phyloP scores from a whole-genome alignment of 2,329 filamentous ascomycete species.

The Graphilbum ipis-grandicollis region DNA sequence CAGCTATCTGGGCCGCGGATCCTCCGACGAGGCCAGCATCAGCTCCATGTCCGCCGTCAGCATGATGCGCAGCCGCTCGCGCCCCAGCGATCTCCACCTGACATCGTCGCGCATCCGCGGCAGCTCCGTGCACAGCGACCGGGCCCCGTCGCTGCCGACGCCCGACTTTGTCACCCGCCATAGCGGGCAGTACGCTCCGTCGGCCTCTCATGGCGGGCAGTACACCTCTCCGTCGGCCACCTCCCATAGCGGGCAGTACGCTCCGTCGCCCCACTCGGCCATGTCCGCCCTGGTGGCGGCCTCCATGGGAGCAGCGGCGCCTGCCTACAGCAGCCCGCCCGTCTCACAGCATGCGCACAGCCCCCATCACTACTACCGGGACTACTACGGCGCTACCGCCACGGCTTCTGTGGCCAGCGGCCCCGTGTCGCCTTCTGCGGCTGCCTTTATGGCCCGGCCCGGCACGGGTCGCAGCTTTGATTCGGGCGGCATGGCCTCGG shows the following conservation, averaged over 20 bases:
- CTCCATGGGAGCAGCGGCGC: not conserved
- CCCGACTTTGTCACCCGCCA: constrained; percentile 48
- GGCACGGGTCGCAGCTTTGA: constrained; percentile 44
- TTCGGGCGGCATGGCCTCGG: too few species aligned
- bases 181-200: constrained; percentile 51
- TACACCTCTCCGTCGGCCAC: too few species aligned
- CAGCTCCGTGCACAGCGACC: constrained; percentile 44
- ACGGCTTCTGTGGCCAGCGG: not conserved
- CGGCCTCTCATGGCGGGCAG: too few species aligned
- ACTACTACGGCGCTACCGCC: constrained; percentile 22
- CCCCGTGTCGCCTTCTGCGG: constrained; percentile 17
- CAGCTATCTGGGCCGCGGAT: constrained; percentile 28
- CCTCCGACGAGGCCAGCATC: not conserved
- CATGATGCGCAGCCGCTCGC: constrained; percentile 28
- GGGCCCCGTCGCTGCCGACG: constrained; percentile 43
- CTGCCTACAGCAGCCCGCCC: constrained; percentile 1
- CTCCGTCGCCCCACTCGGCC: too few species aligned
- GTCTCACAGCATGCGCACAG: constrained; percentile 18
- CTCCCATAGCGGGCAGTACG: too few species aligned
- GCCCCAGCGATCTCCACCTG: constrained; percentile 25
- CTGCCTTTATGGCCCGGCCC: constrained; percentile 24
- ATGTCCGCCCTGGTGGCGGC: not conserved
- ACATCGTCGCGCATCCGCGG: constrained; percentile 34
- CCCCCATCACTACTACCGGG: constrained; percentile 36
- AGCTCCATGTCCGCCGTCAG: constrained; percentile 1